Conservation (phyloP, 2,329 filamentous ascomycete genomes). For the Sclerotinia borealis region DNA sequence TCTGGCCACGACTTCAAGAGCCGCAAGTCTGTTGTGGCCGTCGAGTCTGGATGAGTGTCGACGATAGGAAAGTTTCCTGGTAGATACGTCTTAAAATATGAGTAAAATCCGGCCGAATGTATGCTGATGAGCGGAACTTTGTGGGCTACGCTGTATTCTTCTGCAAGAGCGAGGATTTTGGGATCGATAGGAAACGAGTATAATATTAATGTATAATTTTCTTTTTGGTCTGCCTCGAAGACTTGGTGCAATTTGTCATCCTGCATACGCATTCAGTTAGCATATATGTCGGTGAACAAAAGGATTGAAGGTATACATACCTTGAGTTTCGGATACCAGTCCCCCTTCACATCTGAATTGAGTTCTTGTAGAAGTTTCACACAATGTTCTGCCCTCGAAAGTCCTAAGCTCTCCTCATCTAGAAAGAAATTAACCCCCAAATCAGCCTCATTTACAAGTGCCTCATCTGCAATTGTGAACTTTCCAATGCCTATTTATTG, state of each 20-base stretch:
- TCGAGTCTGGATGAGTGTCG: conserved; percentile 89
- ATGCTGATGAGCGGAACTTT: conserved; percentile 73
- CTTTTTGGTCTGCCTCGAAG: conserved; percentile 28
- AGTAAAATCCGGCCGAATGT: conserved; percentile 89
- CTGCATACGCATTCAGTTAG: not conserved
- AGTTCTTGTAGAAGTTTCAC: conserved; percentile 75
- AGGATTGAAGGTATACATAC: conserved; percentile 35
- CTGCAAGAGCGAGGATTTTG: conserved; percentile 44
- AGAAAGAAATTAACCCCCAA: conserved; percentile 97
- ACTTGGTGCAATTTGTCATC: conserved; percentile 16
- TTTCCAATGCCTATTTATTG: conserved; percentile 64
- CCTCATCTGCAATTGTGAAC: conserved; percentile 85
- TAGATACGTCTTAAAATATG: conserved; percentile 74
- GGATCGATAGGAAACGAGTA: conserved; percentile 53
- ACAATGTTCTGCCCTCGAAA: conserved; percentile 70
- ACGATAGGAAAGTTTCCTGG: conserved; percentile 83
- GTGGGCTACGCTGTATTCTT: conserved; percentile 45
- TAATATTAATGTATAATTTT: conserved; percentile 54
- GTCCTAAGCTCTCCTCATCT: conserved; percentile 70
- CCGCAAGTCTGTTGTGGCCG: conserved; percentile 77
- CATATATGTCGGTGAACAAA: not conserved
- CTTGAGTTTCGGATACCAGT: conserved; percentile 53
- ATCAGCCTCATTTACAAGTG: conserved; percentile 71
- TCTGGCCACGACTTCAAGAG: conserved; percentile 83
- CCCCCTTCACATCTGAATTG: conserved; percentile 84